Evolutionary conservation across 148 eudicot species (phyloP).

Genomic region (Vaccinium vitisidaea): DNA sequence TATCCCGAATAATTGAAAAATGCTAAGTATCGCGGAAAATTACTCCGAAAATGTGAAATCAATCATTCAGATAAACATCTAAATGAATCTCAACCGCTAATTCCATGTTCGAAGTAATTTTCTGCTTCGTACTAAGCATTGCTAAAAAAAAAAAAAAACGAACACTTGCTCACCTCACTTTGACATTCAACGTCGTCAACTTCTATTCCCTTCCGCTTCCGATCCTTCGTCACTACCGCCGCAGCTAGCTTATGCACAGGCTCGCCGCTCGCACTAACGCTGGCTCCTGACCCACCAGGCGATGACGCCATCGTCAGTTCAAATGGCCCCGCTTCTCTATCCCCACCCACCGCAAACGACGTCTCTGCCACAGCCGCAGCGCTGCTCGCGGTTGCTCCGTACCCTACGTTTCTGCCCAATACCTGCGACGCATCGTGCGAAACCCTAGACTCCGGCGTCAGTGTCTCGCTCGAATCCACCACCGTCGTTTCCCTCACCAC

Average conservation of each 20-base stretch:
- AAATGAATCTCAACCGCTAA: too few species aligned
- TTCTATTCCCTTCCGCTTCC: constrained; percentile 57
- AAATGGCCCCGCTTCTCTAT: constrained; percentile 32
- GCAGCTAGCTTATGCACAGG: neutral
- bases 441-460: constrained; percentile 19
- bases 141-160: too few species aligned
- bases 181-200: constrained; percentile 35
- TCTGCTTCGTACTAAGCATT: too few species aligned
- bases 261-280: constrained; percentile 37
- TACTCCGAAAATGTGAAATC: too few species aligned
- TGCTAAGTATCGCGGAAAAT: too few species aligned
- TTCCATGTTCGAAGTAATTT: too few species aligned
- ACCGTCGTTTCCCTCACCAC: constrained; percentile 33
- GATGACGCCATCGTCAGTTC: constrained; percentile 46
- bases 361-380: constrained; percentile 22
- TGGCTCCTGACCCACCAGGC: constrained; percentile 33
- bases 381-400: constrained; percentile 13
- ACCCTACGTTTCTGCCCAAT: constrained; percentile 16
- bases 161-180: constrained; percentile 38
- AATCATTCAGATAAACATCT: too few species aligned
- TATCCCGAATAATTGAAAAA: too few species aligned
- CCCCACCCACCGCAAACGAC: constrained; percentile 19
- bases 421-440: constrained; percentile 20
- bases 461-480: constrained; percentile 48
- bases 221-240: constrained; percentile 19